These are phyloP conservation scores for Boletus sp. DNA, from an alignment of 1,284 basidiomycete species.

Conservation along the genomic window DNA sequence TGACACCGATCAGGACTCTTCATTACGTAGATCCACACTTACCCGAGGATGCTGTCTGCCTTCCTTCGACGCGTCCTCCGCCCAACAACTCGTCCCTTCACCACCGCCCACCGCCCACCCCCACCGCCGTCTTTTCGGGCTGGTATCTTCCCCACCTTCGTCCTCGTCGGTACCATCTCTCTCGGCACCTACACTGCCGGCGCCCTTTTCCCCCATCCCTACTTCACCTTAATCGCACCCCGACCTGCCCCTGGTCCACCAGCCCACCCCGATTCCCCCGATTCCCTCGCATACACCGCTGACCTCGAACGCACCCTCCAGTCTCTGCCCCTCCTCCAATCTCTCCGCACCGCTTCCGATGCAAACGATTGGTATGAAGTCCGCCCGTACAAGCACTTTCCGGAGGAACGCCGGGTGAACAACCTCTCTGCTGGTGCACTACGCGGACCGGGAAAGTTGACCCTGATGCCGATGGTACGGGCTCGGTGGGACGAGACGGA, in stretches of 20 bases:
- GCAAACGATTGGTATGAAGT: slow-evolving; percentile 68
- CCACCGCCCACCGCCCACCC: background rate
- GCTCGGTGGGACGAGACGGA: slow-evolving; percentile 74
- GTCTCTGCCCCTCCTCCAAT: slow-evolving; percentile 55
- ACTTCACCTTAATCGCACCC: slow-evolving; percentile 65
- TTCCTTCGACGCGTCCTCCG: slow-evolving; percentile 7
- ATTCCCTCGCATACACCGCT: slow-evolving; percentile 56
- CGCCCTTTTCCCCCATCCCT: slow-evolving; percentile 59
- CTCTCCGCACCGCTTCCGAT: slow-evolving; percentile 46
- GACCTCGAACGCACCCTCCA: slow-evolving; percentile 70
- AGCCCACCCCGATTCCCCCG: slow-evolving; percentile 52
- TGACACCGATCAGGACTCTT: no score
- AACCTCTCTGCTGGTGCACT: slow-evolving; percentile 83
- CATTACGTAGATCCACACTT: no score
- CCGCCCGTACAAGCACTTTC: slow-evolving; percentile 70
- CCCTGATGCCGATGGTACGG: slow-evolving; percentile 72
- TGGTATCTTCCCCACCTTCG: slow-evolving; percentile 14
- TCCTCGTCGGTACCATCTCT: slow-evolving; percentile 21
- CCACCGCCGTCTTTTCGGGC: background rate
- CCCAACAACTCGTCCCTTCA: slow-evolving; percentile 9
- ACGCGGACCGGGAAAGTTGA: slow-evolving; percentile 80
- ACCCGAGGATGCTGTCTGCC: slow-evolving; percentile 13
- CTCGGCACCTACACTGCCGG: slow-evolving; percentile 48
- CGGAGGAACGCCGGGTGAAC: slow-evolving; percentile 70
- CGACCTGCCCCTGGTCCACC: slow-evolving; percentile 62